Conservation (phyloP, 1,139 yeast genomes). For the Komagataea norvegica region DNA sequence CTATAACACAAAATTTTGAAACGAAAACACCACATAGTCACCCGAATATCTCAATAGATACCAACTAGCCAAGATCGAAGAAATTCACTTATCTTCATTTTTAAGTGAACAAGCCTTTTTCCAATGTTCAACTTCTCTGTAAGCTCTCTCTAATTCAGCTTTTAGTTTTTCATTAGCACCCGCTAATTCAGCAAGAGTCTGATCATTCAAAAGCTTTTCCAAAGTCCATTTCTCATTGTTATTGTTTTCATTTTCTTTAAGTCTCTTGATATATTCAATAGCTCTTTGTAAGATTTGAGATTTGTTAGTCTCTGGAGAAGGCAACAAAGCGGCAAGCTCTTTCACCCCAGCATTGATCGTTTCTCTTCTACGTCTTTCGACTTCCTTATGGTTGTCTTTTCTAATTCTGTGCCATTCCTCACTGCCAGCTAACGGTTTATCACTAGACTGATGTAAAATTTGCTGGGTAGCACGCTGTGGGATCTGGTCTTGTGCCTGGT, state of each 20-base stretch:
- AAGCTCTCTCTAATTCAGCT: slow-evolving; percentile 81
- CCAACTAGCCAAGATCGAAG: neutral
- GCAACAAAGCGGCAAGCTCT: slow-evolving; percentile 68
- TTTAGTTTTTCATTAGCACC: slow-evolving; percentile 76
- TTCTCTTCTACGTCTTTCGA: slow-evolving; percentile 93
- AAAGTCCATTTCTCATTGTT: slow-evolving; percentile 92
- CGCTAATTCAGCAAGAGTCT: slow-evolving; percentile 76
- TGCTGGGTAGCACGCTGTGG: slow-evolving; percentile 22
- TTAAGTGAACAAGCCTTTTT: slow-evolving; percentile 36
- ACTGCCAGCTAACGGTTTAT: slow-evolving; percentile 52
- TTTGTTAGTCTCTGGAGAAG: slow-evolving; percentile 87
- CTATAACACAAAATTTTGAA: too few relatives aligned
- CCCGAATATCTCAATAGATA: too few relatives aligned
- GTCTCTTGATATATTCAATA: slow-evolving; percentile 81
- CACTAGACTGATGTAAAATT: slow-evolving; percentile 17
- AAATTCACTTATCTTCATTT: slow-evolving; percentile 4
- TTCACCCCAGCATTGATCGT: slow-evolving; percentile 86
- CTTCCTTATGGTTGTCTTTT: slow-evolving; percentile 93
- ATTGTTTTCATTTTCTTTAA: slow-evolving; percentile 82
- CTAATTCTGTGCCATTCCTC: slow-evolving; percentile 88
- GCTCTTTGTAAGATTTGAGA: slow-evolving; percentile 85
- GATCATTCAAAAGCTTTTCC: slow-evolving; percentile 87
- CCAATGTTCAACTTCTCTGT: slow-evolving; percentile 84
- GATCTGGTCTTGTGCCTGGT: slow-evolving; percentile 21
- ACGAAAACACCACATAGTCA: too few relatives aligned